Percentiles rank a stretch among this genome's conserved stretches.
Conservation (phyloP, 495 filamentous ascomycete genomes). For the Massariosphaeria phaeospora region DNA sequence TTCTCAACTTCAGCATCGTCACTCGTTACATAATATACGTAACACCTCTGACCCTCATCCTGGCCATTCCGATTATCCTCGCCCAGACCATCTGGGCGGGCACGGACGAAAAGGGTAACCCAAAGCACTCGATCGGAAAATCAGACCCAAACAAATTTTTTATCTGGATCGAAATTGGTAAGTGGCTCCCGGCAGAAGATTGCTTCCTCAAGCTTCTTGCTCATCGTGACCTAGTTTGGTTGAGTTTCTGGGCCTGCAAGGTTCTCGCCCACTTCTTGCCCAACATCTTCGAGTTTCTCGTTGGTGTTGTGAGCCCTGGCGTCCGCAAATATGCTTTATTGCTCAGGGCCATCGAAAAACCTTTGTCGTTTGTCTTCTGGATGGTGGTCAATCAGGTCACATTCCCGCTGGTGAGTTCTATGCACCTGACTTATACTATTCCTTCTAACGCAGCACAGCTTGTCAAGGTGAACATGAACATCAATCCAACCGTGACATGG, state of each 20-base stretch:
- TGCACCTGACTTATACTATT: not conserved
- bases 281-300: conserved; percentile 74
- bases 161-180: conserved; percentile 75
- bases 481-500: too few relatives aligned
- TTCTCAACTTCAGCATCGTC: conserved; percentile 77
- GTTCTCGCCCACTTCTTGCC: conserved; percentile 75
- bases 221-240: conserved; percentile 55
- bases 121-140: conserved; percentile 53
- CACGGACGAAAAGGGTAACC: not conserved
- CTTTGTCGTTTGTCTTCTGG: conserved; percentile 86
- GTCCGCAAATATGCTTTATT: conserved; percentile 89
- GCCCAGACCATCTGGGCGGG: conserved; percentile 50
- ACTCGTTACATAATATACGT: conserved; percentile 89
- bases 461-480: conserved; percentile 16
- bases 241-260: conserved; percentile 83
- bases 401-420: conserved; percentile 55
- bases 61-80: conserved; percentile 78
- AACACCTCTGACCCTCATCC: conserved; percentile 64
- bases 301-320: conserved; percentile 83
- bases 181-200: not conserved
- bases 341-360: conserved; percentile 72
- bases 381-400: conserved; percentile 70
- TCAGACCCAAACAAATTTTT: conserved; percentile 76
- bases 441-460: not conserved
- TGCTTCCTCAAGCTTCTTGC: not conserved